Percentiles rank a stretch among this genome's conserved stretches.
These are phyloP conservation scores for Aphanomyces astaci DNA, from an alignment of 352 stramenopile genomes.

Conservation along the genomic window DNA sequence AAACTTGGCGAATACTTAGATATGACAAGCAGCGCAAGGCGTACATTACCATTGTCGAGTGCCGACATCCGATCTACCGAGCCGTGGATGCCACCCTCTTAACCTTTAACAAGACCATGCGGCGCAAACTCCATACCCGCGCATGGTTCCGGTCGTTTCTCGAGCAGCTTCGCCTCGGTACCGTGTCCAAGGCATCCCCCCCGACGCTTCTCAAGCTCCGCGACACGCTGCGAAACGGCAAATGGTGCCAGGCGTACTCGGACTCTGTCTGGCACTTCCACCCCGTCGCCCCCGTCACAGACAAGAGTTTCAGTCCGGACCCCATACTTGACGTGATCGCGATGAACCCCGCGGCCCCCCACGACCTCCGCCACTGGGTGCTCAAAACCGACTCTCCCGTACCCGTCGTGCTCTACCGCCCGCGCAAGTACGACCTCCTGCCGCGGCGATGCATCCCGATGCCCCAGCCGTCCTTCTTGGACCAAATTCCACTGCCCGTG, in stretches of 20 bases:
- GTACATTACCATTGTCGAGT: conserved; percentile 85
- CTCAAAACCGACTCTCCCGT: conserved; percentile 56
- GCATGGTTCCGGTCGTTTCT: conserved; percentile 88
- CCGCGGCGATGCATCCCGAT: conserved; percentile 81
- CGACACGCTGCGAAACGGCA: conserved; percentile 69
- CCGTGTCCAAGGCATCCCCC: conserved; percentile 36
- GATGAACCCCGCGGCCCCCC: conserved; percentile 45
- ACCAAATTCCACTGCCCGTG: conserved; percentile 62
- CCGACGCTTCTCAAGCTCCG: conserved; percentile 74
- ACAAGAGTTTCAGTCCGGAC: conserved; percentile 39
- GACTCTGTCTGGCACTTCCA: conserved; percentile 52
- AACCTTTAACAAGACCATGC: conserved; percentile 83
- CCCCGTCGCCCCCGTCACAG: conserved; percentile 70
- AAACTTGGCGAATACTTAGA: too few species aligned
- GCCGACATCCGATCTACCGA: conserved; percentile 88
- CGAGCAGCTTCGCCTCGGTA: conserved; percentile 68
- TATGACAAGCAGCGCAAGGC: conserved; percentile 71
- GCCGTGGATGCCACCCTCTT: conserved; percentile 38
- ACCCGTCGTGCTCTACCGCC: conserved; percentile 67
- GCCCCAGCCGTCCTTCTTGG: conserved; percentile 61
- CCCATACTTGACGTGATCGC: conserved; percentile 46
- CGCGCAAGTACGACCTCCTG: conserved; percentile 75
- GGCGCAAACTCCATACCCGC: conserved; percentile 72
- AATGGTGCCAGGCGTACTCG: conserved; percentile 59
- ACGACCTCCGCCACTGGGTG: conserved; percentile 46